Evolutionary conservation across 140 eudicot genomes (phyloP).

Genomic region (Bidens hawaiensis): DNA sequence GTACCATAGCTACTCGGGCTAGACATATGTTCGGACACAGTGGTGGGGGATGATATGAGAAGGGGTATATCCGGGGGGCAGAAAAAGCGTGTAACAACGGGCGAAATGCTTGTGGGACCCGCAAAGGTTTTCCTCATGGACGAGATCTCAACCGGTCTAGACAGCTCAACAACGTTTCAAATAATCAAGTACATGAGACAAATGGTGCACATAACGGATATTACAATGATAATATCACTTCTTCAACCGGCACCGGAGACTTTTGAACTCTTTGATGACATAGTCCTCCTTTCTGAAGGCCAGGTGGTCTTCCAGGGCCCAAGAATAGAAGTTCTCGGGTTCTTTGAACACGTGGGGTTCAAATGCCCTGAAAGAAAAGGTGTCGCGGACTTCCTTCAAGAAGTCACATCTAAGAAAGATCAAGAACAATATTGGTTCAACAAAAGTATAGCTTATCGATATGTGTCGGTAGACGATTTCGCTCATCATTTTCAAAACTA

Average conservation of each 20-base stretch:
- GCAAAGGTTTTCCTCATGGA: slow-evolving; percentile 55
- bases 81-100: slow-evolving; percentile 60
- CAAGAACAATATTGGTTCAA: slow-evolving; percentile 58
- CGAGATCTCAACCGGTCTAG: slow-evolving; percentile 60
- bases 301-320: slow-evolving; percentile 61
- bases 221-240: slow-evolving; percentile 54
- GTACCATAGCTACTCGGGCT: slow-evolving; percentile 41
- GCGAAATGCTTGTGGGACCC: slow-evolving; percentile 65
- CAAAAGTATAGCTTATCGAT: slow-evolving; percentile 40
- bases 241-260: slow-evolving; percentile 70
- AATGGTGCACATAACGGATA: slow-evolving; percentile 53
- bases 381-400: slow-evolving; percentile 54
- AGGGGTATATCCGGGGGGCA: slow-evolving; percentile 72
- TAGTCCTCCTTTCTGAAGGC: slow-evolving; percentile 55
- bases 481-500: slow-evolving; percentile 38
- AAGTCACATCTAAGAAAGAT: slow-evolving; percentile 59
- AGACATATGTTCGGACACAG: slow-evolving; percentile 48
- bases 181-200: slow-evolving; percentile 51
- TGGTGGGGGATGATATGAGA: slow-evolving; percentile 64
- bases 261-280: slow-evolving; percentile 52
- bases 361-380: slow-evolving; percentile 66
- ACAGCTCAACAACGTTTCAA: slow-evolving; percentile 60
- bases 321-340: slow-evolving; percentile 43
- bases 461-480: slow-evolving; percentile 44
- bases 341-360: slow-evolving; percentile 55